Conservation (phyloP, 345 rosid genomes). For the Populus euphratica region DNA sequence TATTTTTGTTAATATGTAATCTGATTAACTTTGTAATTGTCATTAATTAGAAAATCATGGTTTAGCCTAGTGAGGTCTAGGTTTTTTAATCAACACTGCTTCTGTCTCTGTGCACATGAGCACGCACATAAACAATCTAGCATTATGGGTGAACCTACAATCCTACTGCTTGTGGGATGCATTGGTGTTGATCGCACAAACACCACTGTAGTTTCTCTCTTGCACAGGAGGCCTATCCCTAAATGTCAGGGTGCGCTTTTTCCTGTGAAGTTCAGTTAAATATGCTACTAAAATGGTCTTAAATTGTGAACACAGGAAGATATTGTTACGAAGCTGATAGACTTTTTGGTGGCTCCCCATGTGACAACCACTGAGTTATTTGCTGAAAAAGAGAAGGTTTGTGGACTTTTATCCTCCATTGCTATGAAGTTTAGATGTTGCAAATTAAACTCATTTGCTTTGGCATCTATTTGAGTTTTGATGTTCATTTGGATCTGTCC, state of each 20-base stretch:
- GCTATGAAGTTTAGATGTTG: not conserved
- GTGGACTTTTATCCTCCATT: not conserved
- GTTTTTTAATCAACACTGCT: not conserved
- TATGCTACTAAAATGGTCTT: not conserved
- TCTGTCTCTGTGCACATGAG: not conserved
- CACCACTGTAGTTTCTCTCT: not conserved
- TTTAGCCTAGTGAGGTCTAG: not conserved
- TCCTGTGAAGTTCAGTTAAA: not conserved
- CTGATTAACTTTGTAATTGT: not conserved
- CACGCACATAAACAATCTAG: not conserved
- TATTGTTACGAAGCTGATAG: slow-evolving; percentile 56
- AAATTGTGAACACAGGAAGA: slow-evolving; percentile 64
- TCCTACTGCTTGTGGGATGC: not conserved
- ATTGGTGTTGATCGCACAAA: not conserved
- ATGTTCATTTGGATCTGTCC: slow-evolving; percentile 2
- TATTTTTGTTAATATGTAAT: not conserved
- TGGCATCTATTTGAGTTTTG: not conserved
- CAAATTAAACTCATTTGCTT: not conserved
- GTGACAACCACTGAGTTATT: slow-evolving; percentile 57
- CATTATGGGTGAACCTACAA: not conserved
- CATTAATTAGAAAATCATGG: not conserved
- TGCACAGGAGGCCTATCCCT: not conserved
- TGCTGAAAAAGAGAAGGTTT: slow-evolving; percentile 73
- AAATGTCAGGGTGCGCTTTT: not conserved
- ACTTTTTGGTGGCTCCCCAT: slow-evolving; percentile 79